phyloP scores from a whole-genome alignment of 208 protist species.

The Trypanosoma congolense region DNA sequence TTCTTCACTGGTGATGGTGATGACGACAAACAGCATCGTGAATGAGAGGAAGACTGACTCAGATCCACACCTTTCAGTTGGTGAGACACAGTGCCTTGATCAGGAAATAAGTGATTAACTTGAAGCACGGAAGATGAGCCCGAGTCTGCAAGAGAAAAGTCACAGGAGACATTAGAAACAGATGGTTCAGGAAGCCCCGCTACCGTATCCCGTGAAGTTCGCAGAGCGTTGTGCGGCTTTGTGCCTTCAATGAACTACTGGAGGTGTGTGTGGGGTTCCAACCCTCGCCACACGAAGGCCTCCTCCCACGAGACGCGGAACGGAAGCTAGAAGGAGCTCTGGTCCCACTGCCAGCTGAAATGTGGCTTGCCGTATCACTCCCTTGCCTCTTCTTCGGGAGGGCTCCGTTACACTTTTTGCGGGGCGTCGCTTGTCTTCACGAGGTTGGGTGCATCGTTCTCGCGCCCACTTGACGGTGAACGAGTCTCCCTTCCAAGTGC shows the following conservation, averaged over 20 bases:
- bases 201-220: conserved; percentile 14
- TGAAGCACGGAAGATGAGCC: neutral
- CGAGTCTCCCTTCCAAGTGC: conserved; percentile 25
- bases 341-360: no score
- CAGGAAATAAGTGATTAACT: conserved; percentile 2
- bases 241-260: neutral
- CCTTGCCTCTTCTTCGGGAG: no score
- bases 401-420: no score
- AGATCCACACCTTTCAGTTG: neutral
- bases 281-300: no score
- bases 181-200: conserved; percentile 2
- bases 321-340: no score
- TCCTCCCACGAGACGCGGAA: no score
- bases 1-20: neutral
- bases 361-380: no score
- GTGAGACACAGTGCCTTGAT: neutral
- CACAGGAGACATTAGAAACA: conserved; percentile 7
- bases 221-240: neutral
- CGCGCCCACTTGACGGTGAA: neutral
- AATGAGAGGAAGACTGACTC: neutral
- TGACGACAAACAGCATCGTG: neutral
- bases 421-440: no score
- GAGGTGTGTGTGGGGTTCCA: no score
- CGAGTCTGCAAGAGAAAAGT: conserved; percentile 5
- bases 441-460: no score